Evolutionary conservation across 2,329 filamentous ascomycete genomes (phyloP).

Genomic region (Epichloe festucae): DNA sequence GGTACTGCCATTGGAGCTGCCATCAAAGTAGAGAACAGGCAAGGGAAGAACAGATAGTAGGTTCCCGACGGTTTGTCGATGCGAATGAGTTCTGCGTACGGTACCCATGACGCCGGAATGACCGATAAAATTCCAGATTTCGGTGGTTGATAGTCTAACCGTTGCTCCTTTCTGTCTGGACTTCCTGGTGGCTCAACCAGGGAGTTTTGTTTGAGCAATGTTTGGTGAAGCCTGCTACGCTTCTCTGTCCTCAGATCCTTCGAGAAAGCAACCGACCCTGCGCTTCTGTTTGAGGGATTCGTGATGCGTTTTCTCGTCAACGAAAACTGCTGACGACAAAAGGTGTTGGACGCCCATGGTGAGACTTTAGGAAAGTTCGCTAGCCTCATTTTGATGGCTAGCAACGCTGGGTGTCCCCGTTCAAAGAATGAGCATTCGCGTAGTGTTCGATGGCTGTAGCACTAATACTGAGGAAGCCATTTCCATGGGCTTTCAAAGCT

Average conservation of each 20-base stretch:
- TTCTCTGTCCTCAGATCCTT: background rate
- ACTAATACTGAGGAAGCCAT: too few relatives aligned
- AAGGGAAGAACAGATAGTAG: conserved; percentile 77
- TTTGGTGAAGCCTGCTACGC: background rate
- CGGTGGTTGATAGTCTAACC: conserved; percentile 49
- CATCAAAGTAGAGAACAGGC: conserved; percentile 70
- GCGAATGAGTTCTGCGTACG: conserved; percentile 71
- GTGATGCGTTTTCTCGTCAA: background rate
- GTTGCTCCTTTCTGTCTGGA: background rate
- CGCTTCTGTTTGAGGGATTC: background rate
- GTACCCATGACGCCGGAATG: conserved; percentile 57
- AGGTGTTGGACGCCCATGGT: background rate
- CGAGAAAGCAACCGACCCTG: background rate
- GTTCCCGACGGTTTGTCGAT: conserved; percentile 72
- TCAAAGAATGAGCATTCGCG: too few relatives aligned
- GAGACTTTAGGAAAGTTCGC: background rate
- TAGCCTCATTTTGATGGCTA: background rate
- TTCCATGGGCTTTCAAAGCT: too few relatives aligned
- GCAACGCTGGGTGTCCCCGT: too few relatives aligned
- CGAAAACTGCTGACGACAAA: background rate
- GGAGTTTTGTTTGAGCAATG: background rate
- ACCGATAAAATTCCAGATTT: conserved; percentile 56
- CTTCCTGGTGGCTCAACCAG: background rate
- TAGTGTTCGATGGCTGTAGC: too few relatives aligned
- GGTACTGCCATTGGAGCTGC: conserved; percentile 58